These are phyloP conservation scores for Aspergillus oerlinghausenensis DNA, from an alignment of 2,329 filamentous ascomycete species.

Conservation along the genomic window DNA sequence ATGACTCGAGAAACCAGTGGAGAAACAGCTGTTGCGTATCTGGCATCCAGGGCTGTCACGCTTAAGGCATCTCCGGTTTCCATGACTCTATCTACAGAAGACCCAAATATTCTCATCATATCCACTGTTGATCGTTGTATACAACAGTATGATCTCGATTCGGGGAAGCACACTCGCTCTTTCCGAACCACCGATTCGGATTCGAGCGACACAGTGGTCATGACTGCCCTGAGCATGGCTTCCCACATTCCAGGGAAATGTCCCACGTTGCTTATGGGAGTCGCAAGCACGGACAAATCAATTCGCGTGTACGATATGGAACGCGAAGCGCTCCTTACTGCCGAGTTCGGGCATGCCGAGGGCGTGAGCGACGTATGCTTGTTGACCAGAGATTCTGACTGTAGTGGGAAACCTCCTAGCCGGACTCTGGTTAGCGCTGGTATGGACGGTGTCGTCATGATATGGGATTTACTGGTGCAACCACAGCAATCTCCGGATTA, in stretches of 20 bases:
- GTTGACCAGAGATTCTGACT: conserved; percentile 44
- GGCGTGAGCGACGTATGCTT: conserved; percentile 82
- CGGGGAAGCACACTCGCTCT: conserved; percentile 63
- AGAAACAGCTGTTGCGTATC: conserved; percentile 64
- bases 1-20: conserved; percentile 59
- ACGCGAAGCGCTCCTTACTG: conserved; percentile 70
- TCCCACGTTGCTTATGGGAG: conserved; percentile 70
- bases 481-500: conserved; percentile 29
- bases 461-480: conserved; percentile 54
- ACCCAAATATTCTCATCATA: conserved; percentile 51
- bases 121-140: conserved; percentile 61
- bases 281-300: conserved; percentile 94
- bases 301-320: conserved; percentile 81
- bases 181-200: conserved; percentile 84
- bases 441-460: conserved; percentile 77
- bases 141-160: conserved; percentile 57
- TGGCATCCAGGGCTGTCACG: conserved; percentile 71
- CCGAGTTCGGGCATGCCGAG: conserved; percentile 94
- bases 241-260: conserved; percentile 51
- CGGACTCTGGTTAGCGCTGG: conserved; percentile 65
- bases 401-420: conserved; percentile 42
- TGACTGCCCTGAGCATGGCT: conserved; percentile 68
- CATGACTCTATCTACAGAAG: conserved; percentile 66
- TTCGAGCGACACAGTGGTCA: conserved; percentile 72
- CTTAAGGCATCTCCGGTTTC: conserved; percentile 84